Conservation (phyloP, 176 grass and related monocot genomes). For the Phoenix roebelenii region DNA sequence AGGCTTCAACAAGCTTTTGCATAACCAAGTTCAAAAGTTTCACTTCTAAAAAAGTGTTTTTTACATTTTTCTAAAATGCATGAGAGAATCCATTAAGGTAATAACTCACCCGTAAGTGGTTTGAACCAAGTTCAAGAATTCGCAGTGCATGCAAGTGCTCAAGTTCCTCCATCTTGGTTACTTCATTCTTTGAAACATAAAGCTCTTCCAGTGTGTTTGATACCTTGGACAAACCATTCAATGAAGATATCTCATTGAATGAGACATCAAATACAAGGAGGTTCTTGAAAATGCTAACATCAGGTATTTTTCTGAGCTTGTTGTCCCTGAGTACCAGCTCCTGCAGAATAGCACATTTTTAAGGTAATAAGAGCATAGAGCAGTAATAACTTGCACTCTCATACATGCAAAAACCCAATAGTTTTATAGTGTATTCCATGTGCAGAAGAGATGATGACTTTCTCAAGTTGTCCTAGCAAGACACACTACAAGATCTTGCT, state of each 20-base stretch:
- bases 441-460: too few species aligned
- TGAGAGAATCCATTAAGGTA: not conserved
- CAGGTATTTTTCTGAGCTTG: conserved; percentile 65
- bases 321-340: conserved; percentile 91
- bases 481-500: too few species aligned
- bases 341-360: conserved; percentile 35
- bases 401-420: not conserved
- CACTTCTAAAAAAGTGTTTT: too few species aligned
- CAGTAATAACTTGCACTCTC: not conserved
- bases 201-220: conserved; percentile 70
- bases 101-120: conserved; percentile 72
- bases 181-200: conserved; percentile 97
- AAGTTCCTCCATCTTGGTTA: conserved; percentile 78
- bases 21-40: too few species aligned
- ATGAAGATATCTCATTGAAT: conserved; percentile 92
- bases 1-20: too few species aligned
- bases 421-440: too few species aligned
- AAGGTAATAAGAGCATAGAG: not conserved
- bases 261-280: conserved; percentile 94
- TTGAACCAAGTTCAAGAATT: conserved; percentile 98
- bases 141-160: conserved; percentile 62
- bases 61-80: not conserved
- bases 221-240: conserved; percentile 64
- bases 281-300: conserved; percentile 68
- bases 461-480: too few species aligned